Base-by-base conservation (phyloP, 805 yeast species). In the Candida railenensis region DNA sequence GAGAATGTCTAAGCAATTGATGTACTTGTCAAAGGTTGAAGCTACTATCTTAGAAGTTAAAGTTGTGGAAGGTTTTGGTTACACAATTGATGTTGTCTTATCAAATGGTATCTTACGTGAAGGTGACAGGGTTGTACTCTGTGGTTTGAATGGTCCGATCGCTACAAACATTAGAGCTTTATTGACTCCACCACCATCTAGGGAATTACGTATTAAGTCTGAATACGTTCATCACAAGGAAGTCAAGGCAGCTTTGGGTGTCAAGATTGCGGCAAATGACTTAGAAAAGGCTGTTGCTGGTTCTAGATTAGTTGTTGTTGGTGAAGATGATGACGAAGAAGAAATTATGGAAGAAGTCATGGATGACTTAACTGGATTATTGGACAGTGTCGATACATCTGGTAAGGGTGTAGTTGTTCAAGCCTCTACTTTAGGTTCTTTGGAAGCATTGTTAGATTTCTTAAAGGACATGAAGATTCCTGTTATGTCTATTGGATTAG, bases 281-380 rank as follows among this genome's bases (percentile, higher is more conserved):
- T 81, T 94, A 57, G 99, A 94, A 62, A 92, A 94, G 72, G 99
- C 99, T 11, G 97, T 94, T 63, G 97, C 99, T 40, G 99, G 99
- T 73, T 94, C 99, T 20, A 81, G 99, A 65, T 76, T 94, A 67
- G 73, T 94, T 52, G 92, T 92, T 58, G 97, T 91, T 54, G 96
- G 96, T 38, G 96, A 91, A 53, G 97, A 89, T 49, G 99, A 94
- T 56, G 98, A 94, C 57, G 99, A 94, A 73, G 99, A 94, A 51
- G 98, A 92, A 48, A 62, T 94, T 59, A 86, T 87, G 95, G 98
- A 94, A 65, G 97, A 92, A 48, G 97, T 94, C 48, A 95, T 94
- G 99, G 97, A 92, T 61, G 99, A 94, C 67, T 77, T 94, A 65
- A 89, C 97, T 37, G 96, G 96, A 38, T 76, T 94, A 57, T 78